These are phyloP conservation scores for Penium margaritaceum DNA, from an alignment of 139 green algal species.

Conservation along the genomic window DNA sequence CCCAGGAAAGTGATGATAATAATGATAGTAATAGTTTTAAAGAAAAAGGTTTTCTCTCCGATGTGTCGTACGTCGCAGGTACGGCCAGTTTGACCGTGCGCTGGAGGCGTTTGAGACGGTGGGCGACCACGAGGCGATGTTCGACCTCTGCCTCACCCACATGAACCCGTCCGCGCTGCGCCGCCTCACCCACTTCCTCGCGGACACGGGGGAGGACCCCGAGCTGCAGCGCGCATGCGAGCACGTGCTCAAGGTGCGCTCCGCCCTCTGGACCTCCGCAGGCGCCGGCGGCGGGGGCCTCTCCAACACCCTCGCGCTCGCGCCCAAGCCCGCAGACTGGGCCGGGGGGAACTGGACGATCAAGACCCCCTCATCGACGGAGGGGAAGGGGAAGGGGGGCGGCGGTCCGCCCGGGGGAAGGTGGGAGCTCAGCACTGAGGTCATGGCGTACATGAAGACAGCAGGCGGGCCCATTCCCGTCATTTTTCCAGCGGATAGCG, in stretches of 20 bases:
- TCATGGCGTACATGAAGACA: constrained; percentile 40
- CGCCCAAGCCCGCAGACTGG: constrained; percentile 25
- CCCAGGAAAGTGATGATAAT: no score
- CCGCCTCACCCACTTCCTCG: constrained; percentile 21
- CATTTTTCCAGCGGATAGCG: constrained; percentile 9
- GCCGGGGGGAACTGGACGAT: constrained; percentile 32
- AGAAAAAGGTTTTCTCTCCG: no score
- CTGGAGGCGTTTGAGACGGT: constrained; percentile 30
- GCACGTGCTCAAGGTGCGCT: constrained; percentile 32
- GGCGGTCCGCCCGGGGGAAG: background rate
- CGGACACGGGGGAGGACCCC: constrained; percentile 15
- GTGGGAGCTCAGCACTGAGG: constrained; percentile 30
- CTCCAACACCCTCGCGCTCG: constrained; percentile 6
- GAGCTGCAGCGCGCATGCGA: constrained; percentile 21
- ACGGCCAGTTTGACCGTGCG: constrained; percentile 42
- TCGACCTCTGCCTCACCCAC: constrained; percentile 38
- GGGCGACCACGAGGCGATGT: constrained; percentile 34
- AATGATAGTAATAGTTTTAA: no score
- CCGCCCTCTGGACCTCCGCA: constrained; percentile 24
- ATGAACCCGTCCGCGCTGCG: constrained; percentile 41
- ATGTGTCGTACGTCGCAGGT: constrained; percentile 5
- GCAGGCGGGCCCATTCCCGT: constrained; percentile 24
- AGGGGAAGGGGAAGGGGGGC: background rate
- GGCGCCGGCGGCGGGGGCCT: constrained; percentile 7
- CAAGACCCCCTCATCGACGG: background rate